Percentiles rank a stretch among this genome's conserved stretches.
These are phyloP conservation scores for Knoxdaviesia proteae DNA, from an alignment of 2,329 filamentous ascomycete genomes.

Conservation along the genomic window DNA sequence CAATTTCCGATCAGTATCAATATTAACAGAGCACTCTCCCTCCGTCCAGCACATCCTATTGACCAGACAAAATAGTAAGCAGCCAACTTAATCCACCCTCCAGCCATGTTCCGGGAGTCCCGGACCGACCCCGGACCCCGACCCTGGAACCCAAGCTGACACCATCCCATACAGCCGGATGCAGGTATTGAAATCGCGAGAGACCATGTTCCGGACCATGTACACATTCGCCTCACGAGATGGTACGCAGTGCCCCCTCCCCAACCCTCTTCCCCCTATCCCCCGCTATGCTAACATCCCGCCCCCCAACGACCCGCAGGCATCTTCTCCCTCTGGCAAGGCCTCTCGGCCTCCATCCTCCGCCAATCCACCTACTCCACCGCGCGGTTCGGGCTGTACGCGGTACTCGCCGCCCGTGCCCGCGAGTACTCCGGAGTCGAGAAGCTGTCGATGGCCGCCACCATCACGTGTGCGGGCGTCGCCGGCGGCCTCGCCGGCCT, in stretches of 20 bases:
- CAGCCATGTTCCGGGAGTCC: not conserved
- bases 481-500: slow-evolving; percentile 20
- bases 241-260: slow-evolving; percentile 9
- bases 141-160: too few relatives aligned
- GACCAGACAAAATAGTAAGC: slow-evolving; percentile 23
- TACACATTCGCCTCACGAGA: slow-evolving; percentile 17
- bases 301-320: slow-evolving; percentile 9
- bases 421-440: slow-evolving; percentile 10
- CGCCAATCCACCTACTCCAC: slow-evolving; percentile 23
- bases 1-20: too few relatives aligned
- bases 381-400: slow-evolving; percentile 16
- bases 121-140: too few relatives aligned
- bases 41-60: slow-evolving; percentile 17
- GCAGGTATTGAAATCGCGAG: slow-evolving; percentile 19
- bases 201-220: slow-evolving; percentile 18
- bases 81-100: not conserved
- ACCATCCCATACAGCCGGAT: slow-evolving; percentile 13
- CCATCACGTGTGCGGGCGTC: slow-evolving; percentile 17
- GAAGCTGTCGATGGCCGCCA: slow-evolving; percentile 13
- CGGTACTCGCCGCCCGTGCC: slow-evolving; percentile 10
- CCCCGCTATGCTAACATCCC: not conserved
- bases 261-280: not conserved
- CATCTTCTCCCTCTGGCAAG: slow-evolving; percentile 19
- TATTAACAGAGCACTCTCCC: not conserved
- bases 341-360: slow-evolving; percentile 21